phyloP scores from a whole-genome alignment of 2,329 filamentous ascomycete genomes.

The Fusarium poae region DNA sequence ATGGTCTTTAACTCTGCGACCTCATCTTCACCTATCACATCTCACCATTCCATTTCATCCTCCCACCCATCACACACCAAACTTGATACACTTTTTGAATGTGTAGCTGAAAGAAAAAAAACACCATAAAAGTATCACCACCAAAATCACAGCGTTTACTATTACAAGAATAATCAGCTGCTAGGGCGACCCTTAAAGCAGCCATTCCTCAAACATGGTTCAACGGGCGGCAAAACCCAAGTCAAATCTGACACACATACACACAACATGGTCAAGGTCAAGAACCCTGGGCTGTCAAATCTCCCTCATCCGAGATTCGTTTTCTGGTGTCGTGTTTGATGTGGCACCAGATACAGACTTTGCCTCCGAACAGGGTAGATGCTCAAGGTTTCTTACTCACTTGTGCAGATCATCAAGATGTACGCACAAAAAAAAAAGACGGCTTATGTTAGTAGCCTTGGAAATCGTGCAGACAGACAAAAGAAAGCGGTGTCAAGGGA shows the following conservation, averaged over 20 bases:
- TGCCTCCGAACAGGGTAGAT: constrained; percentile 16
- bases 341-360: constrained; percentile 17
- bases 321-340: constrained; percentile 27
- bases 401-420: constrained; percentile 42
- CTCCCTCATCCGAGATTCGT: constrained; percentile 23
- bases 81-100: background rate
- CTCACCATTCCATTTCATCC: background rate
- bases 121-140: constrained; percentile 30
- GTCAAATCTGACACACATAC: constrained; percentile 11
- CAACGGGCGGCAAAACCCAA: constrained; percentile 26
- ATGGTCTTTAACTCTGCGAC: constrained; percentile 19
- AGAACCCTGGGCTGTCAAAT: constrained; percentile 36
- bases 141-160: background rate
- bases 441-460: background rate
- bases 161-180: background rate
- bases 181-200: constrained; percentile 21
- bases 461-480: constrained; percentile 3
- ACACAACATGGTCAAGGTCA: constrained; percentile 19
- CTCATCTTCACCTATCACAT: constrained; percentile 15
- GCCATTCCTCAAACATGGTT: constrained; percentile 12
- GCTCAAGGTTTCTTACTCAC: constrained; percentile 28
- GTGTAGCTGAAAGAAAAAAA: constrained; percentile 36
- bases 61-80: background rate
- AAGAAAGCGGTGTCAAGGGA: constrained; percentile 45
- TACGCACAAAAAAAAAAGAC: background rate